phyloP scores from a whole-genome alignment of 2,329 filamentous ascomycete genomes.

The Corniculantispora saksenae region DNA sequence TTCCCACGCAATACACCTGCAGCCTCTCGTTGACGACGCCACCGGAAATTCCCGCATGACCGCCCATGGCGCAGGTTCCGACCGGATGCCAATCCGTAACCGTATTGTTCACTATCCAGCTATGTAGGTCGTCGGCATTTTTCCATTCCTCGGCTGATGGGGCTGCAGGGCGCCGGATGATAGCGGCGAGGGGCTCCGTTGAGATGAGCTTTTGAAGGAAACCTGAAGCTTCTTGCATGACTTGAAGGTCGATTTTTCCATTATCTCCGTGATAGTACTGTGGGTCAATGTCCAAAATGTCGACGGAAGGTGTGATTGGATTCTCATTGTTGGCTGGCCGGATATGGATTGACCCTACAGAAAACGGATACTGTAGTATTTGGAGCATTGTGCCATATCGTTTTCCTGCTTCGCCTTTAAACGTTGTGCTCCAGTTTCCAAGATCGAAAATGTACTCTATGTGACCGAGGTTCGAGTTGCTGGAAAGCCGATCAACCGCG shows the following conservation, averaged over 20 bases:
- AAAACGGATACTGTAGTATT: constrained; percentile 54
- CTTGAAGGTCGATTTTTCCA: constrained; percentile 44
- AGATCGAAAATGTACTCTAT: constrained; percentile 52
- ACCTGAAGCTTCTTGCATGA: constrained; percentile 42
- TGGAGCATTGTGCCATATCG: constrained; percentile 51
- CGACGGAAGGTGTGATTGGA: constrained; percentile 24
- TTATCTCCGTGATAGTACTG: constrained; percentile 40
- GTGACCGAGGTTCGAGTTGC: constrained; percentile 40
- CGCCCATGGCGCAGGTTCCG: constrained; percentile 38
- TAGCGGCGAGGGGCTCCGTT: constrained; percentile 37
- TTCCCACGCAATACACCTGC: constrained; percentile 32
- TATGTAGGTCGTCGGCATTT: constrained; percentile 23
- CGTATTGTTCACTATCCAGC: constrained; percentile 33
- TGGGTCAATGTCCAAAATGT: constrained; percentile 38
- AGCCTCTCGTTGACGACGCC: constrained; percentile 35
- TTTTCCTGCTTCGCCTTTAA: constrained; percentile 37
- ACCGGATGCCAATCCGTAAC: constrained; percentile 43
- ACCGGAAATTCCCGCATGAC: constrained; percentile 29
- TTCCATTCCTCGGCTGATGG: constrained; percentile 26
- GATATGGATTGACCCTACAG: constrained; percentile 50
- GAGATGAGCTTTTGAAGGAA: constrained; percentile 42
- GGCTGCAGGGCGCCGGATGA: constrained; percentile 35
- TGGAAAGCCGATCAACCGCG: constrained; percentile 34
- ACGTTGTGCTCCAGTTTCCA: constrained; percentile 46
- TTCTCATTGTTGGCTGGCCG: constrained; percentile 26